Conservation (phyloP, 2,329 filamentous ascomycete genomes). For the Hymenoscyphus infarciens region DNA sequence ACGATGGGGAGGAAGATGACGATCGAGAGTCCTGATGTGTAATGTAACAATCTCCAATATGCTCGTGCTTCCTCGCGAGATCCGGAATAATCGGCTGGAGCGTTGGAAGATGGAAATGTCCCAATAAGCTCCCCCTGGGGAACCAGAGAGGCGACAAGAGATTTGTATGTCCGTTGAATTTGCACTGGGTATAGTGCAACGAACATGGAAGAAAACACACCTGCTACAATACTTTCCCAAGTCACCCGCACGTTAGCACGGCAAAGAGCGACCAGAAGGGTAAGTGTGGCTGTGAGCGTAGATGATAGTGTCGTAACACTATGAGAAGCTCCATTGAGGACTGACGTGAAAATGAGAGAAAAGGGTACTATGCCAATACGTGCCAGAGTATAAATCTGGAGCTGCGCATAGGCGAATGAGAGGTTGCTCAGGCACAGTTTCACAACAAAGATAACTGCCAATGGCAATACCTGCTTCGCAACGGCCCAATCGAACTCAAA, state of each 20-base stretch:
- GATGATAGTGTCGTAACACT: conserved; percentile 47
- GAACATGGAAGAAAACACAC: conserved; percentile 49
- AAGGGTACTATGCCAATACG: conserved; percentile 49
- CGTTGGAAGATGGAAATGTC: conserved; percentile 30
- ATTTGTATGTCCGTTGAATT: conserved; percentile 47
- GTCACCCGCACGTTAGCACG: conserved; percentile 45
- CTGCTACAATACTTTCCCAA: conserved; percentile 49
- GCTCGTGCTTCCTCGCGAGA: conserved; percentile 46
- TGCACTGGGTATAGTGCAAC: conserved; percentile 50
- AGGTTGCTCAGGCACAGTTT: conserved; percentile 52
- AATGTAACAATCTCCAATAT: conserved; percentile 50
- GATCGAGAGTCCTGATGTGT: conserved; percentile 48
- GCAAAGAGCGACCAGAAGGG: conserved; percentile 46
- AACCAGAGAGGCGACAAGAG: conserved; percentile 42
- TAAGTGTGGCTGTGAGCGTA: conserved; percentile 47
- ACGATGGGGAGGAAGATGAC: conserved; percentile 47
- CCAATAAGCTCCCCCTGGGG: conserved; percentile 43
- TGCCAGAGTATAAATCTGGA: conserved; percentile 49
- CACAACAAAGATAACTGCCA: conserved; percentile 47
- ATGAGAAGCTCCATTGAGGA: conserved; percentile 44
- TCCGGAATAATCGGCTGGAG: conserved; percentile 31
- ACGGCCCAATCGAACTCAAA: conserved; percentile 48
- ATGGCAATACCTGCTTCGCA: conserved; percentile 45
- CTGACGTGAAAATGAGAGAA: conserved; percentile 45
- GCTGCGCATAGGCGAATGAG: conserved; percentile 50